A percentile compares a stretch with the other conserved stretches of the same genome.
phyloP scores from a whole-genome alignment of 2,329 filamentous ascomycete genomes.

The Calonectria pteridis region DNA sequence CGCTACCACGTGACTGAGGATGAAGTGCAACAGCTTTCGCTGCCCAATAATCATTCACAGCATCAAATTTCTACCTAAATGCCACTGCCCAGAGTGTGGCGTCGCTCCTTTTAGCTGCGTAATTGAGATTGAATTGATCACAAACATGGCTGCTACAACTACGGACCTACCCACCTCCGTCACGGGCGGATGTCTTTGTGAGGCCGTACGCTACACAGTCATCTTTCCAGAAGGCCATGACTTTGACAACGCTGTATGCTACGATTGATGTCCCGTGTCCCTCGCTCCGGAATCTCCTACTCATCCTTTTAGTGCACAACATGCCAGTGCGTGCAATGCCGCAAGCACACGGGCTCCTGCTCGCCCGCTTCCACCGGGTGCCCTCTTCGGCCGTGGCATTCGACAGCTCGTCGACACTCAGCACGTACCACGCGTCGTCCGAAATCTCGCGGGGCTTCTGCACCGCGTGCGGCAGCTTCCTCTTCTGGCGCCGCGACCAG shows the following conservation, averaged over 20 bases:
- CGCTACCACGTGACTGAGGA: not conserved
- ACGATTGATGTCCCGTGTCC: not conserved
- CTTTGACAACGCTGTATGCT: constrained; percentile 3
- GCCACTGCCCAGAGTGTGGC: too few relatives aligned
- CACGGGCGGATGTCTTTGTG: not conserved
- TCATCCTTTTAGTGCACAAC: not conserved
- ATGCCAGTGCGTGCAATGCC: constrained; percentile 6
- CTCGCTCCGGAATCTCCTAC: not conserved
- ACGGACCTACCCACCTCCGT: not conserved
- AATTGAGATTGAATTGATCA: not conserved
- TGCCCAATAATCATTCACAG: not conserved
- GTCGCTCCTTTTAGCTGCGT: too few relatives aligned
- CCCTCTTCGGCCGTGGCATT: not conserved
- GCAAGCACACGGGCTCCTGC: constrained; percentile 4
- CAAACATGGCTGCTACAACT: not conserved
- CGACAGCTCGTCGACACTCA: not conserved
- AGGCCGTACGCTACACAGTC: not conserved
- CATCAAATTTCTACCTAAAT: not conserved
- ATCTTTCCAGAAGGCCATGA: not conserved
- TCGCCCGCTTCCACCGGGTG: not conserved
- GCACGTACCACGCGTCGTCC: not conserved
- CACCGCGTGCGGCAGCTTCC: not conserved
- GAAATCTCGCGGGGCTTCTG: constrained; percentile 7
- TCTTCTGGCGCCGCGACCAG: constrained; percentile 4
- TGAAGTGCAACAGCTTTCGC: not conserved